A percentile compares a stretch with the other conserved stretches of the same genome.
These are phyloP conservation scores for Candida peoriensis DNA, from an alignment of 805 yeast genomes.

Conservation along the genomic window DNA sequence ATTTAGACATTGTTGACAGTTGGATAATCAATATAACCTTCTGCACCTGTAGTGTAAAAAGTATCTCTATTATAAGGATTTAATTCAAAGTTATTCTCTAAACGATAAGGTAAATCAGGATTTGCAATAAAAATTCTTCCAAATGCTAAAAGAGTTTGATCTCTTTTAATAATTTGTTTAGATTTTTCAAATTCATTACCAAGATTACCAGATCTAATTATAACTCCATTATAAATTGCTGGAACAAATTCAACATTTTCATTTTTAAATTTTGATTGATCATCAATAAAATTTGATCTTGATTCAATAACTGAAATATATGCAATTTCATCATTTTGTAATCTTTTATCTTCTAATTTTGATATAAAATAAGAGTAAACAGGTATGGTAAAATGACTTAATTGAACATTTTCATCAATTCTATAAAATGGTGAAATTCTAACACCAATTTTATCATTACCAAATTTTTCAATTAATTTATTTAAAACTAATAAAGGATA, in stretches of 20 bases:
- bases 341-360: background rate
- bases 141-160: slow-evolving; percentile 30
- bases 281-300: slow-evolving; percentile 23
- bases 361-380: background rate
- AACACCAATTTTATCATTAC: background rate
- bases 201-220: slow-evolving; percentile 22
- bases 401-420: slow-evolving; percentile 30
- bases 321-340: background rate
- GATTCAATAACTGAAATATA: background rate
- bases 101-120: slow-evolving; percentile 38
- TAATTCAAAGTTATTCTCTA: slow-evolving; percentile 31
- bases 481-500: slow-evolving; percentile 43
- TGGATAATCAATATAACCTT: slow-evolving; percentile 1
- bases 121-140: slow-evolving; percentile 37
- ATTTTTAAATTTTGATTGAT: slow-evolving; percentile 16
- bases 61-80: slow-evolving; percentile 25
- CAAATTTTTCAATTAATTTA: slow-evolving; percentile 18
- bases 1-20: no score
- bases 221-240: slow-evolving; percentile 27
- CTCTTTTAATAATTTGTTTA: background rate
- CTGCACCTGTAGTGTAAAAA: background rate
- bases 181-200: slow-evolving; percentile 5
- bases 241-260: background rate
- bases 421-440: slow-evolving; percentile 39
- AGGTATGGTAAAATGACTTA: background rate